These are phyloP conservation scores for Oldenlandia corymbosa DNA, from an alignment of 257 asterid genomes.

Conservation along the genomic window DNA sequence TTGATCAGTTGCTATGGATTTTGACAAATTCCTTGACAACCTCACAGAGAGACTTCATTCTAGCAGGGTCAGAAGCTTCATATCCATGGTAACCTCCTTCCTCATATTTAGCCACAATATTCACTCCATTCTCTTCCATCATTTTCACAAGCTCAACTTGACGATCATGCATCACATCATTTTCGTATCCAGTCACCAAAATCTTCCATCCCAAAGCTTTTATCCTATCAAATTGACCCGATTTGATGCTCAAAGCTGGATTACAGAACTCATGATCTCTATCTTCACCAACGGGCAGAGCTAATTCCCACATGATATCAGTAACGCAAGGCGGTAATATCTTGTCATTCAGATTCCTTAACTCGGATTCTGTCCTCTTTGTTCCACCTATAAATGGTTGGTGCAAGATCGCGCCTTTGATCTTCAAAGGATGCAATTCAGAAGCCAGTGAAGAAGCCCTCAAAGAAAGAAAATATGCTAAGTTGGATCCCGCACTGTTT, in stretches of 20 bases:
- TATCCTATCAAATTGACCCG: background rate
- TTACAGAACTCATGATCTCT: slow-evolving; percentile 13
- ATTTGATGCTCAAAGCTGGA: background rate
- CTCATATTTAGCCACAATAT: slow-evolving; percentile 5
- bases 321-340: background rate
- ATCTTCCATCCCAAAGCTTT: slow-evolving; percentile 19
- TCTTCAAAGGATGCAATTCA: slow-evolving; percentile 6
- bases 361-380: slow-evolving; percentile 13
- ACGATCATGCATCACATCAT: slow-evolving; percentile 5
- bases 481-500: slow-evolving; percentile 24
- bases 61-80: background rate
- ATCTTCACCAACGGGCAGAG: slow-evolving; percentile 11
- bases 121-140: slow-evolving; percentile 6
- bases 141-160: slow-evolving; percentile 12
- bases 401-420: slow-evolving; percentile 15
- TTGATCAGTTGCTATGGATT: background rate
- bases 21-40: background rate
- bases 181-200: slow-evolving; percentile 6
- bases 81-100: slow-evolving; percentile 4
- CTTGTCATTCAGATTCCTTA: slow-evolving; percentile 4
- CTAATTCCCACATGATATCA: slow-evolving; percentile 18
- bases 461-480: slow-evolving; percentile 21
- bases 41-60: background rate
- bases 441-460: background rate
- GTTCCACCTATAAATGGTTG: slow-evolving; percentile 14